Evolutionary conservation across 2,329 filamentous ascomycete species (phyloP).

Genomic region (Colletotrichum sp.): DNA sequence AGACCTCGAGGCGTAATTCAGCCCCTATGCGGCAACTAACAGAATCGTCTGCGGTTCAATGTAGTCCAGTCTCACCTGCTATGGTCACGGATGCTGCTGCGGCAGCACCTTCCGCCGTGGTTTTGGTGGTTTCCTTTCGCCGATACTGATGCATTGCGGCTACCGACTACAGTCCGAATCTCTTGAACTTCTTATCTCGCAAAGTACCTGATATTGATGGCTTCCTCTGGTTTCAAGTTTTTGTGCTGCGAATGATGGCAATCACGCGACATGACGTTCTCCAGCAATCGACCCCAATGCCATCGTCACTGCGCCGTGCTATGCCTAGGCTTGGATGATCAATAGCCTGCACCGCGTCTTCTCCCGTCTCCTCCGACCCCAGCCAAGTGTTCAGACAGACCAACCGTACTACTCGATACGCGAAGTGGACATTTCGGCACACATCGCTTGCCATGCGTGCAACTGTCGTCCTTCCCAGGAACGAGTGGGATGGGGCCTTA

Average conservation of each 20-base stretch:
- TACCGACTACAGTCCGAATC: neutral
- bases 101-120: neutral
- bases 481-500: slow-evolving; percentile 1
- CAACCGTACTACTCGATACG: neutral
- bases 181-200: neutral
- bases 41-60: neutral
- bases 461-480: neutral
- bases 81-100: neutral
- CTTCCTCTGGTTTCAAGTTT: neutral
- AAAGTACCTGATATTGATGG: neutral
- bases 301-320: neutral
- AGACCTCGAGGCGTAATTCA: neutral
- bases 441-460: neutral
- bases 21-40: neutral
- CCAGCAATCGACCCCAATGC: neutral
- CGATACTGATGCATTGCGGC: neutral
- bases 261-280: neutral
- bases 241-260: neutral
- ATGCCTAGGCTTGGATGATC: neutral
- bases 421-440: neutral
- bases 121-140: neutral
- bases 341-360: neutral
- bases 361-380: neutral
- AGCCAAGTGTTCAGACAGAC: neutral
- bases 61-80: neutral